phyloP scores from a whole-genome alignment of 257 asterid genomes.

The Nicotiana tomentosiformis region DNA sequence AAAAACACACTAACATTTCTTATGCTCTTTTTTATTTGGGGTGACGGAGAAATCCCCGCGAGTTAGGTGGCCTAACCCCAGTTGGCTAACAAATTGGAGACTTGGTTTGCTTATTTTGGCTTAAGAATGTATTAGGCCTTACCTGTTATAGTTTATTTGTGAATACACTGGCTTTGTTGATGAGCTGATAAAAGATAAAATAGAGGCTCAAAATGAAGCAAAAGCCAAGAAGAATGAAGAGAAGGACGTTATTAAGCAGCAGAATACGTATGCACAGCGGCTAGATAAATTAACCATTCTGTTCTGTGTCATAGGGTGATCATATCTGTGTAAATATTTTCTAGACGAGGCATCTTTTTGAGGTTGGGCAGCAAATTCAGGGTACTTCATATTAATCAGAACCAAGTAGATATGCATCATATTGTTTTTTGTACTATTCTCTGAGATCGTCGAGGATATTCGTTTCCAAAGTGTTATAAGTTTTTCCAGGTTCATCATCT shows the following conservation, averaged over 20 bases:
- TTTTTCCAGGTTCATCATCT: not conserved
- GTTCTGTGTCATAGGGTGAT: slow-evolving; percentile 1
- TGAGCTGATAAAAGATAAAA: slow-evolving; percentile 48
- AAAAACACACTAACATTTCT: too few relatives aligned
- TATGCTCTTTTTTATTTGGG: too few relatives aligned
- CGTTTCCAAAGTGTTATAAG: not conserved
- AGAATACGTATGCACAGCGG: slow-evolving; percentile 1
- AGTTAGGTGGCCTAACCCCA: not conserved
- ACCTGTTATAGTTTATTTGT: slow-evolving; percentile 39
- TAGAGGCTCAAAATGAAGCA: slow-evolving; percentile 43
- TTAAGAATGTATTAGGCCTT: not conserved
- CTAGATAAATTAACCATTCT: not conserved
- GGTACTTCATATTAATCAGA: not conserved
- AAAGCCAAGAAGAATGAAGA: slow-evolving; percentile 48
- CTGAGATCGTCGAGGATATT: not conserved
- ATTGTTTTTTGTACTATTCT: not conserved
- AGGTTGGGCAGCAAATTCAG: not conserved
- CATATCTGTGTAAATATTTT: not conserved
- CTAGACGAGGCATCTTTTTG: not conserved
- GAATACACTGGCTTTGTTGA: slow-evolving; percentile 57
- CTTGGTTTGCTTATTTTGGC: not conserved
- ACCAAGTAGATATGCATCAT: not conserved
- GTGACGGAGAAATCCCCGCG: not conserved
- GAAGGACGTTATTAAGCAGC: slow-evolving; percentile 46
- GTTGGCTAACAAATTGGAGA: not conserved